A percentile compares a stretch with the other conserved stretches of the same genome.
Evolutionary conservation across 495 filamentous ascomycete species (phyloP).

Genomic region (Lasiosphaeria ovina): DNA sequence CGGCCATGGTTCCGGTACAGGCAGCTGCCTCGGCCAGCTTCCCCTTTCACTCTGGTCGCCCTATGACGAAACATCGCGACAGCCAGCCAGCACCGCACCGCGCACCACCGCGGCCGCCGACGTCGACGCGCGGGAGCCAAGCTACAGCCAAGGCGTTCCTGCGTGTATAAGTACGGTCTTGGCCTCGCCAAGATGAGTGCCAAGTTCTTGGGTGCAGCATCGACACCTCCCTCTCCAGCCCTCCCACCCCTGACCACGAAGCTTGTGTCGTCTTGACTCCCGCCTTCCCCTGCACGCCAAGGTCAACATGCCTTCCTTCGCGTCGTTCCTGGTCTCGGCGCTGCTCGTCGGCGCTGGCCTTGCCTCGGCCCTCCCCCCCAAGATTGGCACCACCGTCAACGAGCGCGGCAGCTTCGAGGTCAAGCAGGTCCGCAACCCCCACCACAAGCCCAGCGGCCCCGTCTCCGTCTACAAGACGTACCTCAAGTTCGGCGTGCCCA

Average conservation of each 20-base stretch:
- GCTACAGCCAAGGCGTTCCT: background rate
- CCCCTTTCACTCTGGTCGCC: background rate
- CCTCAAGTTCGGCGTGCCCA: slow-evolving; percentile 54
- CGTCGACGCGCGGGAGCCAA: too few relatives aligned
- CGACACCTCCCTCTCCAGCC: background rate
- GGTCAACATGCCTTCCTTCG: background rate
- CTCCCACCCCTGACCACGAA: background rate
- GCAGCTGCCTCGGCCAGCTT: background rate
- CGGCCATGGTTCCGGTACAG: background rate
- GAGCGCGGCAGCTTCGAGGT: slow-evolving; percentile 23
- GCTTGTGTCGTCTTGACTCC: background rate
- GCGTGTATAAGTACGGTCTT: slow-evolving; percentile 1
- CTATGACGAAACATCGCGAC: background rate
- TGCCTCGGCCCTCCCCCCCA: slow-evolving; percentile 29
- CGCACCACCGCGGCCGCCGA: too few relatives aligned
- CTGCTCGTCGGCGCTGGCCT: slow-evolving; percentile 21
- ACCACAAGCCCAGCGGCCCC: slow-evolving; percentile 48
- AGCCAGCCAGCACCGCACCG: background rate
- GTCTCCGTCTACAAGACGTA: slow-evolving; percentile 58
- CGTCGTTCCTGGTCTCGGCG: slow-evolving; percentile 18
- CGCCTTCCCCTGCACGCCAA: background rate
- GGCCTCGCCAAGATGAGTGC: background rate
- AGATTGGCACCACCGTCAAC: slow-evolving; percentile 26
- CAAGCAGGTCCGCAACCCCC: slow-evolving; percentile 50
- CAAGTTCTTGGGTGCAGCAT: slow-evolving; percentile 2